A percentile compares a stretch with the other conserved stretches of the same genome.
Conservation (phyloP, 176 grass and related monocot species). For the Avena atlantica region DNA sequence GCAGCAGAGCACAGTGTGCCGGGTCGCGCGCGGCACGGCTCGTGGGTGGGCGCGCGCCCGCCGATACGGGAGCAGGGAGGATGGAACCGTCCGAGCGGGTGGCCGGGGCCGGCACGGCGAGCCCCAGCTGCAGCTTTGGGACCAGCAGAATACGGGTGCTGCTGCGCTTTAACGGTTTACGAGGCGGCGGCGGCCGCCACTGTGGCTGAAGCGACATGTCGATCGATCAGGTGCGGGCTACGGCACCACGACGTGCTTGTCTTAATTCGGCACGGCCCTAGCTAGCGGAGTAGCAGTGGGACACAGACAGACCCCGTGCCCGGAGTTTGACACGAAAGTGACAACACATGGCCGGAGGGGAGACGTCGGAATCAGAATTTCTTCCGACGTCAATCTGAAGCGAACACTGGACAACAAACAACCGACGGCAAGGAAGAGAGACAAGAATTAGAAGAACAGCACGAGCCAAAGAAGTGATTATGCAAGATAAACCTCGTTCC, state of each 20-base stretch:
- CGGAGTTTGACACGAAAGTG: neutral
- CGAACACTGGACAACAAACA: neutral
- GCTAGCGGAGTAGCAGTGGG: neutral
- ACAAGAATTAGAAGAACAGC: neutral
- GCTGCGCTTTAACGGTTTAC: constrained; percentile 39
- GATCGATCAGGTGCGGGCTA: constrained; percentile 24
- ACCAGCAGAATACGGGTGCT: constrained; percentile 2
- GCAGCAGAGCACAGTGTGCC: neutral
- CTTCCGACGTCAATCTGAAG: neutral
- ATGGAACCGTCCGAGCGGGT: neutral
- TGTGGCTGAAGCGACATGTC: constrained; percentile 11
- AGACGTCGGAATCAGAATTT: neutral
- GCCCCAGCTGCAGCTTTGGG: neutral
- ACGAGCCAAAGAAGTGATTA: neutral
- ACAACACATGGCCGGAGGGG: neutral
- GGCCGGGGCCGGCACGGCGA: constrained; percentile 30
- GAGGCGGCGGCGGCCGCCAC: constrained; percentile 23
- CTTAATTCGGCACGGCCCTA: neutral
- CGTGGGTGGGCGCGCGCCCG: neutral
- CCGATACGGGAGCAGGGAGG: neutral
- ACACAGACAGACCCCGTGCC: neutral
- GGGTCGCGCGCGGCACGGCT: neutral
- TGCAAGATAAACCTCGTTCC: constrained; percentile 29
- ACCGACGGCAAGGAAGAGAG: neutral
- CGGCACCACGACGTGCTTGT: neutral